A percentile compares a stretch with the other conserved stretches of the same genome.
Evolutionary conservation across 2,329 filamentous ascomycete genomes (phyloP).

Genomic region (Cladosporium sp.): DNA sequence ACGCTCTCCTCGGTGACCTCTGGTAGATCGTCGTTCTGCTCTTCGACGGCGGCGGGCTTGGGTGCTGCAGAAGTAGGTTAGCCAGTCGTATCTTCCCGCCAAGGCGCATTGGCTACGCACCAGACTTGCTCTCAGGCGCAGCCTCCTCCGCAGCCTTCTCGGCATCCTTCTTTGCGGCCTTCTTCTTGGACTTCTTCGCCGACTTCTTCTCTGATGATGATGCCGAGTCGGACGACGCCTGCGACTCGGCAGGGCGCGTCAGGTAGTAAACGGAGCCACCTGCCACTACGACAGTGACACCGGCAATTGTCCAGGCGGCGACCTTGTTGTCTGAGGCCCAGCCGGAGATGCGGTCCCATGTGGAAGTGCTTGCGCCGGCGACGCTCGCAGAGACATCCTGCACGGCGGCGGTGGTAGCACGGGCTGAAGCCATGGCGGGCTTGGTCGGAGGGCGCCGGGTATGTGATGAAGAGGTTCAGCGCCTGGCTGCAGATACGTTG

Average conservation of each 20-base stretch:
- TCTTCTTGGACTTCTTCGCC: slow-evolving; percentile 88
- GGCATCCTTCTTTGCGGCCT: slow-evolving; percentile 73
- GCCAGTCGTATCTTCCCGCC: background rate
- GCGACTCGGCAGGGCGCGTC: slow-evolving; percentile 31
- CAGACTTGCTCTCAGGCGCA: slow-evolving; percentile 17
- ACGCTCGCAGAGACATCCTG: slow-evolving; percentile 33
- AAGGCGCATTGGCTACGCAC: slow-evolving; percentile 21
- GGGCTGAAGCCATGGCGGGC: slow-evolving; percentile 20
- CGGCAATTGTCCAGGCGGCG: slow-evolving; percentile 92
- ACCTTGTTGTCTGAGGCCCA: slow-evolving; percentile 97
- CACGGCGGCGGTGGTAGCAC: slow-evolving; percentile 22
- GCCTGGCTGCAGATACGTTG: slow-evolving; percentile 17
- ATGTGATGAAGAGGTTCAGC: slow-evolving; percentile 5
- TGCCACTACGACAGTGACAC: slow-evolving; percentile 87
- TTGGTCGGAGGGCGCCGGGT: slow-evolving; percentile 1
- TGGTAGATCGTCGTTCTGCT: slow-evolving; percentile 48
- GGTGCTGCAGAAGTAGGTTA: slow-evolving; percentile 22
- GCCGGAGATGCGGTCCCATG: slow-evolving; percentile 85
- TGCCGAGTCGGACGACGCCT: slow-evolving; percentile 42
- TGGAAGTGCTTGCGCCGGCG: slow-evolving; percentile 55
- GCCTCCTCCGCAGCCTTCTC: slow-evolving; percentile 43
- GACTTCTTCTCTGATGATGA: slow-evolving; percentile 39
- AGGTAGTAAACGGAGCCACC: slow-evolving; percentile 94
- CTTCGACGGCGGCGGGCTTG: slow-evolving; percentile 36
- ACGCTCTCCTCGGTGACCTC: slow-evolving; percentile 51